Conservation (phyloP, 768 basidiomycete genomes). For the Suillus subaureus region DNA sequence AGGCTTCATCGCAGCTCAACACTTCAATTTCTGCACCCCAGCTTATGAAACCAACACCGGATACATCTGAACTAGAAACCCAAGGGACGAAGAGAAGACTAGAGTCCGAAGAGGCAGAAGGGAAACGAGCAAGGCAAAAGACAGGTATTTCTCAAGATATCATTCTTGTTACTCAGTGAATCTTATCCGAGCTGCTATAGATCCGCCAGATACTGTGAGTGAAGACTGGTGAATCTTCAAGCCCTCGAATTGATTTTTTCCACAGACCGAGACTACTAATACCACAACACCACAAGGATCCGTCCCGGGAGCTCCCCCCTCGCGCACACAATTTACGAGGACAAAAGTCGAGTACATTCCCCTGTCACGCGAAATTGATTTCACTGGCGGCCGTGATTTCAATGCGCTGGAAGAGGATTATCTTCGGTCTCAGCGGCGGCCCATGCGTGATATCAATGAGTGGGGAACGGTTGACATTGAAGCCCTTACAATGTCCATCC, state of each 20-base stretch:
- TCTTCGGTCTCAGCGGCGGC: slow-evolving; percentile 50
- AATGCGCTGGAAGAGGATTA: slow-evolving; percentile 66
- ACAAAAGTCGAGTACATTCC: slow-evolving; percentile 91
- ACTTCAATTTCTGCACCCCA: slow-evolving; percentile 14
- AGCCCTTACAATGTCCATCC: slow-evolving; percentile 89
- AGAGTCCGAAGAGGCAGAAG: slow-evolving; percentile 63
- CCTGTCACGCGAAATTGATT: slow-evolving; percentile 71
- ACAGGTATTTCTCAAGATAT: slow-evolving; percentile 50
- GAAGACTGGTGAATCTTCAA: slow-evolving; percentile 12
- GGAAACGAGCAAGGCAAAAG: slow-evolving; percentile 72
- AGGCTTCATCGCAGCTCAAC: slow-evolving; percentile 10
- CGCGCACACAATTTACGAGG: slow-evolving; percentile 56
- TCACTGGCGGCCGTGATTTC: slow-evolving; percentile 82
- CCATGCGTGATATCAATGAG: slow-evolving; percentile 74
- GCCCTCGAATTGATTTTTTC: slow-evolving; percentile 12
- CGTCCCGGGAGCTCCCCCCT: slow-evolving; percentile 35
- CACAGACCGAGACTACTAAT: not conserved
- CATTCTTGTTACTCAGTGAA: slow-evolving; percentile 21
- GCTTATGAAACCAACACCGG: slow-evolving; percentile 8
- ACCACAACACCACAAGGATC: slow-evolving; percentile 22
- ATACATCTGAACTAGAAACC: slow-evolving; percentile 53
- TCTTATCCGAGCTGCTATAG: slow-evolving; percentile 39
- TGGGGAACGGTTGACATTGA: slow-evolving; percentile 92
- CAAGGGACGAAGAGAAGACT: slow-evolving; percentile 75
- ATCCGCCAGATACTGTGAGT: slow-evolving; percentile 54